phyloP scores from a whole-genome alignment of 2,329 filamentous ascomycete genomes.

The Periconia digitata region DNA sequence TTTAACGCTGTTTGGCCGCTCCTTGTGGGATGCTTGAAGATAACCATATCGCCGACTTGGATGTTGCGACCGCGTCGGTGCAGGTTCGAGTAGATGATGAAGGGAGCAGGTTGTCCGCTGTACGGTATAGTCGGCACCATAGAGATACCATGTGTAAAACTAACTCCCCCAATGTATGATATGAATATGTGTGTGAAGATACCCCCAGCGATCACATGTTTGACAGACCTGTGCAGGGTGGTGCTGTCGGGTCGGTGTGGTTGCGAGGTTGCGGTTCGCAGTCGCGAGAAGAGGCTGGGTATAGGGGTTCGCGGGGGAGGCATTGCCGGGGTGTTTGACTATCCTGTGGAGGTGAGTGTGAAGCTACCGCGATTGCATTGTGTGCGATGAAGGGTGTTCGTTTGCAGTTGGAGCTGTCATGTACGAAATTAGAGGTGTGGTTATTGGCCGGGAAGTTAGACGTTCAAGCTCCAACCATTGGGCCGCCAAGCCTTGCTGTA shows the following conservation, averaged over 20 bases:
- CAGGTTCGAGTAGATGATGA: slow-evolving; percentile 28
- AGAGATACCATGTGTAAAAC: slow-evolving; percentile 69
- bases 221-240: too few relatives aligned
- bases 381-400: background rate
- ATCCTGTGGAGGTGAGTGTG: background rate
- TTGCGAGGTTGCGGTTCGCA: slow-evolving; percentile 6
- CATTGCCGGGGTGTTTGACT: slow-evolving; percentile 11
- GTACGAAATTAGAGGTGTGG: background rate
- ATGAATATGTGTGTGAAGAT: slow-evolving; percentile 39
- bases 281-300: slow-evolving; percentile 7
- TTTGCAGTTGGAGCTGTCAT: background rate
- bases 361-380: background rate
- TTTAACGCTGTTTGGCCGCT: slow-evolving; percentile 67
- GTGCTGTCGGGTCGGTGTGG: background rate
- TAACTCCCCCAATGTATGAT: slow-evolving; percentile 62
- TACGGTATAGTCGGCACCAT: slow-evolving; percentile 81
- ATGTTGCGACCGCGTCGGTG: slow-evolving; percentile 60
- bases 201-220: too few relatives aligned
- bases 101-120: slow-evolving; percentile 14
- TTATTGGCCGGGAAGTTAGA: too few relatives aligned
- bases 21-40: slow-evolving; percentile 71
- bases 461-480: background rate
- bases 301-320: slow-evolving; percentile 21
- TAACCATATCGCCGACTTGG: slow-evolving; percentile 80
- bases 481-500: background rate